Evolutionary conservation across 345 rosid species (phyloP).

Genomic region (Microthlaspi erraticum): DNA sequence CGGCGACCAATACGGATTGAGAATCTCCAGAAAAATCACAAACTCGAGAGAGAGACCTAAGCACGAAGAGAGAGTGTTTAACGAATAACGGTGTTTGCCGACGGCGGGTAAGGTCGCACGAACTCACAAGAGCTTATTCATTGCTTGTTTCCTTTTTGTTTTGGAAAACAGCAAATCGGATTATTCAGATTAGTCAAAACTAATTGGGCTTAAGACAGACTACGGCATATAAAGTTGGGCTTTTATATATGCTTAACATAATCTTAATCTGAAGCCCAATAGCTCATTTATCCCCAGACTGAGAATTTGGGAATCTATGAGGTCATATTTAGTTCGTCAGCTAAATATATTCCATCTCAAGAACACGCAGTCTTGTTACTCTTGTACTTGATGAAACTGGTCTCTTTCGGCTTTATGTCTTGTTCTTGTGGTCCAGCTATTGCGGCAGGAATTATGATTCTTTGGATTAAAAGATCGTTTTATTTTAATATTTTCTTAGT

Average conservation of each 20-base stretch:
- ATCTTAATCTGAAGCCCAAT: background rate
- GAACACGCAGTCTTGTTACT: background rate
- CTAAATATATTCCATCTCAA: no score
- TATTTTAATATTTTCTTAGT: background rate
- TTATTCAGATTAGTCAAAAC: background rate
- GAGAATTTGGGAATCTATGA: background rate
- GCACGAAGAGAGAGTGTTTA: background rate
- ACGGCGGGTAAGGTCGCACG: conserved; percentile 46
- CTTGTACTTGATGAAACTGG: conserved; percentile 15
- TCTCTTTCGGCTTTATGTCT: conserved; percentile 33
- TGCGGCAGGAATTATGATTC: conserved; percentile 37
- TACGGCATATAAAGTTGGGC: background rate
- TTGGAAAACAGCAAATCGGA: background rate
- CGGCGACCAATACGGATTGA: background rate
- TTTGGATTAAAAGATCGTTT: conserved; percentile 12
- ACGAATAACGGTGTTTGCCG: conserved; percentile 37
- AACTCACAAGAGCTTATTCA: background rate
- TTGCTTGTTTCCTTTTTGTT: background rate
- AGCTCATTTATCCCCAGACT: background rate
- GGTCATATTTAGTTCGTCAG: no score
- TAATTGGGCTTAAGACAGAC: background rate
- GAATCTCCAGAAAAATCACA: background rate
- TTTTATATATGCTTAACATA: background rate
- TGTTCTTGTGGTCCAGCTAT: conserved; percentile 34
- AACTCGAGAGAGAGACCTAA: conserved; percentile 25